A percentile compares a stretch with the other conserved stretches of the same genome.
Evolutionary conservation across 495 filamentous ascomycete species (phyloP).

Genomic region (Hypoxylon rickii): DNA sequence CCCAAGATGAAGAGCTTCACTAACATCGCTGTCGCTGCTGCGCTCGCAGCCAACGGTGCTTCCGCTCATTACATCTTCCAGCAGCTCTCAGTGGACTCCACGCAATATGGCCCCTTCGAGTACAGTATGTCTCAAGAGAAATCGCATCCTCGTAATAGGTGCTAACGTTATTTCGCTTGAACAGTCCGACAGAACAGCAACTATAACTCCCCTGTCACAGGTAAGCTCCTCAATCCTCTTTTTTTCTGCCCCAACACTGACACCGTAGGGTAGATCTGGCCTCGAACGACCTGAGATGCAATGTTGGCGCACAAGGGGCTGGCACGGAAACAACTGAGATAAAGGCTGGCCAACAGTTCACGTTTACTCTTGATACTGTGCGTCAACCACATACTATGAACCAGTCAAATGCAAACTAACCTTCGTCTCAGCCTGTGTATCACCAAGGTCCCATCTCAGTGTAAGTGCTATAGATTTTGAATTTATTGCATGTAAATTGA

Average conservation of each 20-base stretch:
- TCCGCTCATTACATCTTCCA: constrained; percentile 42
- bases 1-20: constrained; percentile 36
- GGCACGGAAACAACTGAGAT: constrained; percentile 44
- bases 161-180: constrained; percentile 6
- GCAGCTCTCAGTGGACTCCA: constrained; percentile 30
- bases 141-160: neutral
- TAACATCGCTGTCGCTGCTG: constrained; percentile 30
- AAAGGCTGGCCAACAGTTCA: constrained; percentile 49
- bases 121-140: constrained; percentile 32
- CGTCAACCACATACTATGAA: neutral
- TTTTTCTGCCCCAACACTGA: neutral
- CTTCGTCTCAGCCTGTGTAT: constrained; percentile 46
- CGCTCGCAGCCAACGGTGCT: constrained; percentile 29
- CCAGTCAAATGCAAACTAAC: constrained; percentile 1
- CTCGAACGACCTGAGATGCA: constrained; percentile 55
- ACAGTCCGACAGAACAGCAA: constrained; percentile 53
- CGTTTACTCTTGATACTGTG: constrained; percentile 46
- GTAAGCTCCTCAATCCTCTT: constrained; percentile 12
- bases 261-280: constrained; percentile 37
- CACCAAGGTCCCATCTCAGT: constrained; percentile 57
- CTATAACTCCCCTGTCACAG: constrained; percentile 58
- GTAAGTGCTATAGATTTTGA: constrained; percentile 1
- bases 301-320: constrained; percentile 52
- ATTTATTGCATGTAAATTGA: neutral
- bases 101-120: constrained; percentile 29